These are phyloP conservation scores for Dendrocalamus latiflorus DNA, from an alignment of 202 grass and related monocot genomes.

Conservation along the genomic window DNA sequence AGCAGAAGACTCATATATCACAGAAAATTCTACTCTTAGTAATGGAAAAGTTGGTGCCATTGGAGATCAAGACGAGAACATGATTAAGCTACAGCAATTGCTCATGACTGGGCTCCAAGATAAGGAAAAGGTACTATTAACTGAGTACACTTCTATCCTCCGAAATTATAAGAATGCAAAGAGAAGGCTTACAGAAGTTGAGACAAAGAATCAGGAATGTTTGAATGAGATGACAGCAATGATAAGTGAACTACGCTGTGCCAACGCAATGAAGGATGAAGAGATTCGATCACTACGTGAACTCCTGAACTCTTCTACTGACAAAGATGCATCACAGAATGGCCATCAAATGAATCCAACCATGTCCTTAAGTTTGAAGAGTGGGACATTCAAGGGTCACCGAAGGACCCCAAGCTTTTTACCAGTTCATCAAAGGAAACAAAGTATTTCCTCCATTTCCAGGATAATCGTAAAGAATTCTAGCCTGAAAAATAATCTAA, in stretches of 20 bases:
- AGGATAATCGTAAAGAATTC: slow-evolving; percentile 6
- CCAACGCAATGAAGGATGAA: slow-evolving; percentile 50
- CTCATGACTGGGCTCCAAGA: slow-evolving; percentile 51
- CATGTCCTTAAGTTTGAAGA: slow-evolving; percentile 10
- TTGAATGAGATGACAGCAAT: slow-evolving; percentile 35
- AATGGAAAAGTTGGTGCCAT: not conserved
- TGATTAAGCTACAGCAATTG: slow-evolving; percentile 42
- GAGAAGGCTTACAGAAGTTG: slow-evolving; percentile 43
- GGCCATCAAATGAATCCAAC: slow-evolving; percentile 16
- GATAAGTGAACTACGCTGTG: slow-evolving; percentile 38
- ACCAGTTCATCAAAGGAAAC: slow-evolving; percentile 33
- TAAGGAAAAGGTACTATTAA: slow-evolving; percentile 53
- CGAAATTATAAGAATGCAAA: slow-evolving; percentile 53
- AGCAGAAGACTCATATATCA: not conserved
- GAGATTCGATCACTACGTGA: slow-evolving; percentile 48
- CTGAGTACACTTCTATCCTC: slow-evolving; percentile 57
- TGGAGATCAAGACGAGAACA: slow-evolving; percentile 29
- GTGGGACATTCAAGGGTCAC: slow-evolving; percentile 25
- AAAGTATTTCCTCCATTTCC: slow-evolving; percentile 21
- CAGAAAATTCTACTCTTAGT: not conserved
- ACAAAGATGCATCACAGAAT: slow-evolving; percentile 12
- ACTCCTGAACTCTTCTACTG: slow-evolving; percentile 15
- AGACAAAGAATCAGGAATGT: slow-evolving; percentile 40
- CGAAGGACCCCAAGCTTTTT: slow-evolving; percentile 29
- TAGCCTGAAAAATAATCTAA: slow-evolving; percentile 14